Base-by-base conservation (phyloP, 441 rosid genomes). In the Brassica hybrid region DNA sequence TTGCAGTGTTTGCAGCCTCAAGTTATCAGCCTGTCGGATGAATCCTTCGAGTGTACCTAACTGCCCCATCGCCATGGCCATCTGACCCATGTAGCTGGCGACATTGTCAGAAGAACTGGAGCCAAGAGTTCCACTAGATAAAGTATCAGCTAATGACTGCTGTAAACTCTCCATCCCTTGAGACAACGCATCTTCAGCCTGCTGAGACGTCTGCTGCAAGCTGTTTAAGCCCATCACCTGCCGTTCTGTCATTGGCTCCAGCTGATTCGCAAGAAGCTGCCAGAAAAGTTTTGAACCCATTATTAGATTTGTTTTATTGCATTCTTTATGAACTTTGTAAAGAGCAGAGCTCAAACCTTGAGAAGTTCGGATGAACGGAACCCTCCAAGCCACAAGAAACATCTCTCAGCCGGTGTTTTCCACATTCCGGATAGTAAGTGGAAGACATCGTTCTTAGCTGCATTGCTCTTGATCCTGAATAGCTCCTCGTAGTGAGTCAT, bases 51-150 rank as follows among this genome's bases (percentile, higher is more conserved):
- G 89, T 8, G 94, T 88, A 43, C 92, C 96, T 21, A 93, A 85
- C 80, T 93, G 92, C 58, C 97, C 97, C 98, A 93, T 93, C 60
- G 97, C 98, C 93, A 93, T 91, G 56, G 98, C 97, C 98, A 93
- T 91, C 83, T 91, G 98, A 74, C 98, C 98, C 98, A 93, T 93
- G 62, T 93, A 93, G 80, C 90, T 90, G 23, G 94, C 98, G 38
- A 93, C 93, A 48, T 88, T 88, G 23, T 89, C 93, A 62, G 93
- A 85, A n/a, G 94, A 79, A 16, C 91, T 90, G 1, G 96, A 86
- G 58, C 80, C 83, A 71, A 89, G 88, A 16, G 90, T 76, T 67
- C 93, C 93, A 72, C 71, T 87, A 73, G 96, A 86, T 72, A 93
- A 79, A 7, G 98, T 93, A 78, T 89, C 96, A 2, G 96, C 91